Base-by-base conservation (phyloP, 331 rosid species). In the Malus hybrid region DNA sequence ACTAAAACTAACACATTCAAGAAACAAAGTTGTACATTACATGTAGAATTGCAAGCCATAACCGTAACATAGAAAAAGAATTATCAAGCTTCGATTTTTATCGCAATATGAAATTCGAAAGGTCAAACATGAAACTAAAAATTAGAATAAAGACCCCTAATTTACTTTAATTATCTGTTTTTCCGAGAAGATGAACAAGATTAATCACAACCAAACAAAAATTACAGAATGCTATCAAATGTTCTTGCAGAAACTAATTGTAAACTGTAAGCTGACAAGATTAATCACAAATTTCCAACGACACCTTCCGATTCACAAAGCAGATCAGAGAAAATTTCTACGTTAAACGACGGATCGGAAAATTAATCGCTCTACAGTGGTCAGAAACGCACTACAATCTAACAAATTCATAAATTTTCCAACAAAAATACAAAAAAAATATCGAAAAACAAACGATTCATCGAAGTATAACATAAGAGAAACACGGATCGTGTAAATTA, bases 311-410 rank as follows among this genome's bases (percentile, higher is more conserved):
- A 60, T 78, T 74, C 6, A 3, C 26, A 56, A 9, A 67, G 57
- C 68, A 55, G 73, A 82, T 82, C 82, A 42, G 32, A 42, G 20
- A 53, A 8, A 53, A 8, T 6, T 15, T 53, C 56, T 13, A 74
- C 7, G 19, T 10, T 16, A 30, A 78, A 77, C 32, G 11, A 70
- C 4, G 57, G 63, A 78, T 69, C 68, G 28, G 42, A 73, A 63
- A 28, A 15, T 13, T 52, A 10, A 29, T 61, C 11, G 57, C 19
- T 10, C 12, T 7, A 36, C 22, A 15, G 14, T 4, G 28, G 7
- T 26, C 5, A 32, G 46, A 56, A 20, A 65, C 20, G 1, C 71
- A 78, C 52, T 22, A 4, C 33, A 34, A 28, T 34, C n/a, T 4
- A 65, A 75, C 16, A 18, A 22, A 48, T 57, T 56, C 52, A 10